Evolutionary conservation across 345 rosid genomes (phyloP).

Genomic region (Syzygium aromaticum): DNA sequence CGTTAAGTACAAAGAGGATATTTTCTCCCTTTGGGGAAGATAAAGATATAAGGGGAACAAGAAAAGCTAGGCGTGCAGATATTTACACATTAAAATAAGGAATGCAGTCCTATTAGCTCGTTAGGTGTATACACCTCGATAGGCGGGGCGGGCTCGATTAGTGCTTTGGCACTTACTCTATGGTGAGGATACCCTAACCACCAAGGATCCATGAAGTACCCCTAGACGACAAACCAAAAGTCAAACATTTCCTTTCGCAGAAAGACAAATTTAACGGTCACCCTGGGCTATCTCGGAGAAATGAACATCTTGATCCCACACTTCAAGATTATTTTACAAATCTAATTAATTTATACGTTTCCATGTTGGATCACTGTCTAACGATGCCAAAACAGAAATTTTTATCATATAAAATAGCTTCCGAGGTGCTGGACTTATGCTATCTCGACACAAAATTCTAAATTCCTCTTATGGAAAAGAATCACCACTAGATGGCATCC

Average conservation of each 20-base stretch:
- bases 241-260: not conserved
- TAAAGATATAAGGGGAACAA: too few relatives aligned
- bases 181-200: too few relatives aligned
- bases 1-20: too few relatives aligned
- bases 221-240: not conserved
- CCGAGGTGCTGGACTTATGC: not conserved
- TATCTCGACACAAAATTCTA: not conserved
- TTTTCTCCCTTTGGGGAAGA: too few relatives aligned
- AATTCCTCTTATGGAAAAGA: not conserved
- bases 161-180: too few relatives aligned
- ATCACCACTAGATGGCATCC: not conserved
- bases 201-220: too few relatives aligned
- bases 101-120: too few relatives aligned
- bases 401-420: not conserved
- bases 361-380: not conserved
- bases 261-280: not conserved
- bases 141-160: too few relatives aligned
- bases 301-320: not conserved
- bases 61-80: accelerated
- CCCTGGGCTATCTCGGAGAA: not conserved
- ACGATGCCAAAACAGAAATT: not conserved
- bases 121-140: too few relatives aligned
- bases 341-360: not conserved
- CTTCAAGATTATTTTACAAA: not conserved
- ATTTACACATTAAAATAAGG: too few relatives aligned